Conservation (phyloP, 1,139 yeast species). For the Trichomonascaceae sp. region DNA sequence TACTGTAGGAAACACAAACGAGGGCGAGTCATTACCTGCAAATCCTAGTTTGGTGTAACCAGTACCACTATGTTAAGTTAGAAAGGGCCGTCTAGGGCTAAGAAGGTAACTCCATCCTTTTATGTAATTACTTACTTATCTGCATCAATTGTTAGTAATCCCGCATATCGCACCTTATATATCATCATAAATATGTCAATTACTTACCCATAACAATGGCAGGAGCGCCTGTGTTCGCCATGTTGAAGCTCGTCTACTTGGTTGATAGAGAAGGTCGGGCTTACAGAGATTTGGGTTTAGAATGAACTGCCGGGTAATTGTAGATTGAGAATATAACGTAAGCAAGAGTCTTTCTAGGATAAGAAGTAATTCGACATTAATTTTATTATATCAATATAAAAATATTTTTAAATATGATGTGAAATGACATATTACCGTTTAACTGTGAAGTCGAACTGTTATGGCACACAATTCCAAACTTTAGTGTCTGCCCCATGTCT, state of each 20-base stretch:
- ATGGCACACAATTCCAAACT: not conserved
- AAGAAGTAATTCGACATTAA: too few relatives aligned
- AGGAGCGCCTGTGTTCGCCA: conserved; percentile 15
- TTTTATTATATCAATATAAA: not conserved
- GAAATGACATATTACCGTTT: not conserved
- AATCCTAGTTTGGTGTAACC: conserved; percentile 96
- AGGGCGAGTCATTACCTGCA: conserved; percentile 98
- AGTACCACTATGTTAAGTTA: conserved; percentile 59
- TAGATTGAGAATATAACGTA: not conserved
- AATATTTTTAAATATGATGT: not conserved
- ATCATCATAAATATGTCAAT: not conserved
- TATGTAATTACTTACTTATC: conserved; percentile 8
- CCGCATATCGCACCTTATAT: not conserved
- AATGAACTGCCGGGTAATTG: not conserved
- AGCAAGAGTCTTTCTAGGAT: too few relatives aligned
- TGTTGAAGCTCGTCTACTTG: conserved; percentile 2
- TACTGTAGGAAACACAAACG: conserved; percentile 95
- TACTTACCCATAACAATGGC: conserved; percentile 16
- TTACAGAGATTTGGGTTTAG: not conserved
- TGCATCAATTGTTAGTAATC: conserved; percentile 6
- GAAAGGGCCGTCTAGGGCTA: not conserved
- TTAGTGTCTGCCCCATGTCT: not conserved
- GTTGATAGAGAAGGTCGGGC: not conserved
- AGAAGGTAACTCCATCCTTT: not conserved
- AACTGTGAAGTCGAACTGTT: not conserved